Evolutionary conservation across 345 rosid species (phyloP).

Genomic region (Lepidium africanum): DNA sequence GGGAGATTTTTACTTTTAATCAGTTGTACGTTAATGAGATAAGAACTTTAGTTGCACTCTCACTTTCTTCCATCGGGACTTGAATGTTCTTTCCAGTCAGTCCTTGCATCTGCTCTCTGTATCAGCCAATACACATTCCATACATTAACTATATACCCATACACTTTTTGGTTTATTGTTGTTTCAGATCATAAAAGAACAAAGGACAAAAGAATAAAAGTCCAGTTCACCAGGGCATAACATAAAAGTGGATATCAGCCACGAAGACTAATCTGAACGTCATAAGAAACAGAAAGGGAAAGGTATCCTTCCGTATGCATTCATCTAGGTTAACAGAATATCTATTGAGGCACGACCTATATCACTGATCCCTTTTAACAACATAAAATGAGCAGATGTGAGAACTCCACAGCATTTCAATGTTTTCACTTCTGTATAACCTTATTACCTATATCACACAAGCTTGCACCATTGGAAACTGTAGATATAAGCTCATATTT

Average conservation of each 20-base stretch:
- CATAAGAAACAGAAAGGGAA: not conserved
- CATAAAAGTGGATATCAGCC: not conserved
- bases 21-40: not conserved
- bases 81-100: conserved; percentile 90
- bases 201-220: conserved; percentile 1
- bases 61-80: conserved; percentile 95
- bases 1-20: not conserved
- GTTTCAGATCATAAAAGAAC: conserved; percentile 1
- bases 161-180: not conserved
- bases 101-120: conserved; percentile 91
- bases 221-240: conserved; percentile 1
- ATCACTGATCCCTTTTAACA: not conserved
- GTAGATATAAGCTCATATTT: conserved; percentile 2
- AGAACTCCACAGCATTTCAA: conserved; percentile 7
- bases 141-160: conserved; percentile 9
- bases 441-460: conserved; percentile 8
- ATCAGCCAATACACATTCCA: conserved; percentile 7
- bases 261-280: not conserved
- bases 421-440: not conserved
- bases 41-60: conserved; percentile 19
- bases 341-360: conserved; percentile 4
- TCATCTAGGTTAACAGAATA: not conserved
- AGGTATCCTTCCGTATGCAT: not conserved
- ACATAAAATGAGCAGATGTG: conserved; percentile 6
- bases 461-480: conserved; percentile 1